These are phyloP conservation scores for Erodium trifolium DNA, from an alignment of 441 rosid species.

Conservation along the genomic window DNA sequence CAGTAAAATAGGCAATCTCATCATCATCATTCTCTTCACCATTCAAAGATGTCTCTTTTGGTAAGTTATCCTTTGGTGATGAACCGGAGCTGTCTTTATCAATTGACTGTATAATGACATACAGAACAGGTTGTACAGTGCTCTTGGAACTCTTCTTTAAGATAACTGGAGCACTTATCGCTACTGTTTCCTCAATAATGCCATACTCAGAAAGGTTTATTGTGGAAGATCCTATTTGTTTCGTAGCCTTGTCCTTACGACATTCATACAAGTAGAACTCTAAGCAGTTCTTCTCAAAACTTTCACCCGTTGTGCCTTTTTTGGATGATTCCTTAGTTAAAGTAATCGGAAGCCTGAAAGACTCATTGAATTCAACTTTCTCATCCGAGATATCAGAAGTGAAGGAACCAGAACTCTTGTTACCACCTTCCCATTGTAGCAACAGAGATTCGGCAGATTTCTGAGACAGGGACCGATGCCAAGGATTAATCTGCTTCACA, in stretches of 20 bases:
- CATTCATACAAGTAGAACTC: slow-evolving; percentile 82
- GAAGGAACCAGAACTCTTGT: slow-evolving; percentile 61
- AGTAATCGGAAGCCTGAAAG: slow-evolving; percentile 71
- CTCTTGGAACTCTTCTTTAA: slow-evolving; percentile 57
- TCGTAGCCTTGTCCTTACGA: slow-evolving; percentile 45
- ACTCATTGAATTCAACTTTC: slow-evolving; percentile 75
- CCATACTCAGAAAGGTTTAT: slow-evolving; percentile 77
- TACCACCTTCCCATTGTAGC: slow-evolving; percentile 87
- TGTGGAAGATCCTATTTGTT: slow-evolving; percentile 56
- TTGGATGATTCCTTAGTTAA: slow-evolving; percentile 39
- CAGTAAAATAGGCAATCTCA: slow-evolving; percentile 65
- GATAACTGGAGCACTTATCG: slow-evolving; percentile 39
- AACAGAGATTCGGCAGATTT: slow-evolving; percentile 69
- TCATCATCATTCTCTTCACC: slow-evolving; percentile 25
- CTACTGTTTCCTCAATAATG: slow-evolving; percentile 39
- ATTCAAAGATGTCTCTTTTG: too few species aligned
- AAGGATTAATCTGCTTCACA: slow-evolving; percentile 81
- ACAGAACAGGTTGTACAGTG: slow-evolving; percentile 41
- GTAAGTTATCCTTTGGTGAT: too few species aligned
- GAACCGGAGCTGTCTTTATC: slow-evolving; percentile 26
- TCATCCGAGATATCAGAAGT: slow-evolving; percentile 61
- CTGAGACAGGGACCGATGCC: slow-evolving; percentile 94
- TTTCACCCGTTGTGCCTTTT: too few species aligned
- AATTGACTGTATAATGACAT: slow-evolving; percentile 49
- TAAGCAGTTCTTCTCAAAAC: slow-evolving; percentile 37